These are phyloP conservation scores for Talaromyces sp. DNA, from an alignment of 2,329 filamentous ascomycete genomes.

Conservation along the genomic window DNA sequence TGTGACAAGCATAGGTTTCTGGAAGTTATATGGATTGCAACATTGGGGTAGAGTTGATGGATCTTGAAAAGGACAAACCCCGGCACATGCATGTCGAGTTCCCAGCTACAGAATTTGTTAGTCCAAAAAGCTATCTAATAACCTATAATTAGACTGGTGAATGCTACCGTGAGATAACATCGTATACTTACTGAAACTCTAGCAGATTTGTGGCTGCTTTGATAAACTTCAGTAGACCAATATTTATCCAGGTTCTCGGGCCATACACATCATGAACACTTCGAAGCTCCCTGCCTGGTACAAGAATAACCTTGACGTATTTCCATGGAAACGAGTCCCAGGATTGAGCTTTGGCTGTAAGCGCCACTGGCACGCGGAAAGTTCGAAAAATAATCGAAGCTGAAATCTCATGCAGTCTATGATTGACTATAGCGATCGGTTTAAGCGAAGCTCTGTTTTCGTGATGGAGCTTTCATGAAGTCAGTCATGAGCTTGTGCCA, in stretches of 20 bases:
- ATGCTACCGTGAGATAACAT: too few species aligned
- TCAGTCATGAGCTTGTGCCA: background rate
- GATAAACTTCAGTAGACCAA: background rate
- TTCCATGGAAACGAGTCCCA: background rate
- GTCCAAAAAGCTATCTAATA: background rate
- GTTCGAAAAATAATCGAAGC: background rate
- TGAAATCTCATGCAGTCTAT: background rate
- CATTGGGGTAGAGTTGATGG: background rate
- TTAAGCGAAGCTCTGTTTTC: background rate
- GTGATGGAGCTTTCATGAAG: background rate
- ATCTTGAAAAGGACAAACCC: background rate
- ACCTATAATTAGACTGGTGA: background rate
- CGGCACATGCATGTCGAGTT: background rate
- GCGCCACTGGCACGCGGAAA: background rate
- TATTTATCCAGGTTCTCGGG: background rate
- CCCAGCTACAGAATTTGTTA: background rate
- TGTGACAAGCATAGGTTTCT: too few species aligned
- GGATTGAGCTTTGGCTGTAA: too few species aligned
- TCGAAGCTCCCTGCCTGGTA: too few species aligned
- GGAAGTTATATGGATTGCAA: background rate
- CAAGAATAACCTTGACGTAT: background rate
- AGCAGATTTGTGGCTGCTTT: background rate
- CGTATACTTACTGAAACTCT: constrained; percentile 1
- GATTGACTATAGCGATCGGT: background rate
- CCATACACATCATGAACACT: too few species aligned